Evolutionary conservation across 257 asterid species (phyloP).

Genomic region (Nemophila menziesii): DNA sequence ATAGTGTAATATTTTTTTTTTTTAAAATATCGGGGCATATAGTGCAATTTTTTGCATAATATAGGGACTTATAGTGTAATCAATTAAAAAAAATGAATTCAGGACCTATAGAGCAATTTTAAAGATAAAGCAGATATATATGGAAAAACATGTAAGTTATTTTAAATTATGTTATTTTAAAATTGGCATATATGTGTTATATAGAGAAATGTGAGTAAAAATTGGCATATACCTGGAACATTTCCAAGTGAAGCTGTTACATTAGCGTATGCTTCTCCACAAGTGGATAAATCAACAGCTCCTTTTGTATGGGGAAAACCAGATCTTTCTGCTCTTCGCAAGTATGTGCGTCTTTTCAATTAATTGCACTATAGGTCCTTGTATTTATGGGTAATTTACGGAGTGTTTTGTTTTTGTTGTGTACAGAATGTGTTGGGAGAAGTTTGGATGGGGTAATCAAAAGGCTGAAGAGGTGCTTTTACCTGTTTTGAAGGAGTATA

Average conservation of each 20-base stretch:
- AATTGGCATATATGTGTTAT: slow-evolving; percentile 8
- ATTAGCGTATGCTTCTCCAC: slow-evolving; percentile 78
- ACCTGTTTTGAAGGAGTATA: slow-evolving; percentile 81
- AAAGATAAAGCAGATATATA: too few relatives aligned
- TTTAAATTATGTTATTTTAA: too few relatives aligned
- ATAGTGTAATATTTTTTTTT: too few relatives aligned
- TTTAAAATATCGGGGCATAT: too few relatives aligned
- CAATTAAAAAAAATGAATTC: too few relatives aligned
- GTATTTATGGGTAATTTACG: not conserved
- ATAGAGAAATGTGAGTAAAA: slow-evolving; percentile 96
- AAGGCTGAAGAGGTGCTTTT: slow-evolving; percentile 79
- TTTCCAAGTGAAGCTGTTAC: slow-evolving; percentile 87
- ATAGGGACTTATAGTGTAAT: too few relatives aligned
- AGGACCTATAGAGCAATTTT: too few relatives aligned
- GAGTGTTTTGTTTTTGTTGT: not conserved
- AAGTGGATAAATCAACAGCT: slow-evolving; percentile 83
- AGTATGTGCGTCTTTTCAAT: slow-evolving; percentile 25
- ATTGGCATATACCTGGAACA: slow-evolving; percentile 81
- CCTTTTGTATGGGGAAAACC: slow-evolving; percentile 93
- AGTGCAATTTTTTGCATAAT: too few relatives aligned
- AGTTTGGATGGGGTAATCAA: slow-evolving; percentile 66
- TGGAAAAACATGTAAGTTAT: too few relatives aligned
- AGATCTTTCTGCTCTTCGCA: slow-evolving; percentile 78
- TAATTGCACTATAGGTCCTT: not conserved
- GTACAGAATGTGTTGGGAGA: slow-evolving; percentile 86